Evolutionary conservation across 2,329 filamentous ascomycete species (phyloP), one percentile per base, ranked within the genome.

Genomic region (Pseudogymnoascus sp.): DNA sequence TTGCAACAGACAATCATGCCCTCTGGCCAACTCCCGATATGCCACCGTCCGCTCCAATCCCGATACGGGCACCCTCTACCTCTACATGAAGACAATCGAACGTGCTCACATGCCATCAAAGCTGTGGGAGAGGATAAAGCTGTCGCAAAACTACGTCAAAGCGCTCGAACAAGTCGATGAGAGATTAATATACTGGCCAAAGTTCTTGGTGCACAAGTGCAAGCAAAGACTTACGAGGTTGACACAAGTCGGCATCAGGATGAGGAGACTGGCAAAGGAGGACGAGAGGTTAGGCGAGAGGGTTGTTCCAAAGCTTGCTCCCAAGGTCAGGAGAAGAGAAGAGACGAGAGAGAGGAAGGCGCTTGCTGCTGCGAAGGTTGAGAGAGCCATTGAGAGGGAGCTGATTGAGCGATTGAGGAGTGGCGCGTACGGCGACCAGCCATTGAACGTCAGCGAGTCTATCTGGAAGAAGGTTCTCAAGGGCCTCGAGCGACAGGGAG

Each of bases 391-490:
- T 75, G 95, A 99, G 82, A 83, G 95, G 63, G 93, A 97, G 77
- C 82, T 99, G 68, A 89, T 99, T 69, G 91, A 97, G 77, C 83
- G 95, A 69, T 78, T 99, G 75, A 84, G 93, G 68, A 93, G 91
- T 72, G 95, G 95, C 53, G 93, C 93, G 2, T 97, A 99, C 76
- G 95, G 95, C 62, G 93, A 97, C 71, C 86, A 91, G 74, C 95
- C 95, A 43, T 81, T 99, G 68, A 99, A 99, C 74, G 93, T 96
- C 61, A 95, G 96, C 75, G 92, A 97, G 75, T 83, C 85, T 12
- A 91, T 99, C 66, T 99, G 95, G 95, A 96, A 96, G 84, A 96
- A 93, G 83, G 95, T 99, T 6, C 85, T 99, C 69, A 87, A 88
- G 66, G 91, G 91, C 3, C 82, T 99, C 76, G 95, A 99, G 82